phyloP scores from a whole-genome alignment of 2,329 filamentous ascomycete genomes.

The Penicillium sp. region DNA sequence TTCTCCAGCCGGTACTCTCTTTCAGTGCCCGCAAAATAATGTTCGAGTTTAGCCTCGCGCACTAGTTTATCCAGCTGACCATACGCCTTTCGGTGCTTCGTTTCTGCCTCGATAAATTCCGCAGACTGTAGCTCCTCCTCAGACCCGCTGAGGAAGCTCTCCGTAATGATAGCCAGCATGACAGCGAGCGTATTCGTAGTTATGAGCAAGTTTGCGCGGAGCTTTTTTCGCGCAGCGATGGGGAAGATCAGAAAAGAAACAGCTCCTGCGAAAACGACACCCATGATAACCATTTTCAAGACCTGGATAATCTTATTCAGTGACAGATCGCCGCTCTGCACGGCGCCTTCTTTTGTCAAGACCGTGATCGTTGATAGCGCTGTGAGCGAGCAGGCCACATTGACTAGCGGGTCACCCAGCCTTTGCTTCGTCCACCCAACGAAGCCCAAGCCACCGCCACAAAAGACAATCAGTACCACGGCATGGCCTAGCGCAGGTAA shows the following conservation, averaged over 20 bases:
- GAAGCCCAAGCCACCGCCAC: conserved; percentile 82
- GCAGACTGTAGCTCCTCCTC: conserved; percentile 73
- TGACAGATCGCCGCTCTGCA: conserved; percentile 79
- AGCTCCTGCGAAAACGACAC: conserved; percentile 68
- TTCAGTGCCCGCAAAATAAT: conserved; percentile 79
- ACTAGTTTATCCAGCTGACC: conserved; percentile 73
- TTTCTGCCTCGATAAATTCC: conserved; percentile 64
- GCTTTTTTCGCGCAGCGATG: conserved; percentile 70
- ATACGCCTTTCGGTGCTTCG: conserved; percentile 68
- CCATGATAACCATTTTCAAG: conserved; percentile 80
- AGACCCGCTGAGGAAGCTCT: conserved; percentile 78
- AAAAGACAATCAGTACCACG: conserved; percentile 78
- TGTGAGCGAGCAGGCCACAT: conserved; percentile 80
- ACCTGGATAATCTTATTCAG: conserved; percentile 80
- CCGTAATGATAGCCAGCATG: conserved; percentile 78
- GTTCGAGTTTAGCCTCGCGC: conserved; percentile 84
- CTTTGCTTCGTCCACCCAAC: conserved; percentile 85
- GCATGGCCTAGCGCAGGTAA: conserved; percentile 72
- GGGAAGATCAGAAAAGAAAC: conserved; percentile 80
- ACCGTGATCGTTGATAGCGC: conserved; percentile 88
- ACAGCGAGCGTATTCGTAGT: conserved; percentile 75
- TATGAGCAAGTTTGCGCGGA: conserved; percentile 73
- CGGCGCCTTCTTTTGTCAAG: conserved; percentile 85
- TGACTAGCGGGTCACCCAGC: conserved; percentile 76
- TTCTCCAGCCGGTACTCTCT: conserved; percentile 76